phyloP scores from a whole-genome alignment of 371 early-diverging fungal genomes.

The Catenaria anguillulae region DNA sequence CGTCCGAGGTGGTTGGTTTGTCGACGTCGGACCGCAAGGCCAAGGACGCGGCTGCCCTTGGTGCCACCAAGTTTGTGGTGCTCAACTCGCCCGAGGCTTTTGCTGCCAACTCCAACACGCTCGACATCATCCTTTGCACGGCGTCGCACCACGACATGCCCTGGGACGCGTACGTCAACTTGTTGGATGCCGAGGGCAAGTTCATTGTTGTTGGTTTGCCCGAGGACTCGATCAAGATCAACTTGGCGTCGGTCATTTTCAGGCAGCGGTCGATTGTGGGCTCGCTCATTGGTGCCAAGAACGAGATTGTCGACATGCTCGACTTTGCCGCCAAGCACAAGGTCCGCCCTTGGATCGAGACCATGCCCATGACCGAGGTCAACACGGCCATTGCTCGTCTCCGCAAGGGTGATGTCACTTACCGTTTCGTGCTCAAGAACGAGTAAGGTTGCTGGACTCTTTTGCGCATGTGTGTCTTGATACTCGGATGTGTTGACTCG shows the following conservation, averaged over 20 bases:
- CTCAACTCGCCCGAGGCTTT: slow-evolving; percentile 27
- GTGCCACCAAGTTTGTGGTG: slow-evolving; percentile 33
- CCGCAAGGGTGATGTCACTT: slow-evolving; percentile 46
- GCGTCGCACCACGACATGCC: slow-evolving; percentile 31
- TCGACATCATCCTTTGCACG: slow-evolving; percentile 43
- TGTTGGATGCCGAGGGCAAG: slow-evolving; percentile 38
- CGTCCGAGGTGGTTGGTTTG: slow-evolving; percentile 46
- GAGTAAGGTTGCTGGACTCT: no score
- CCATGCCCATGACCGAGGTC: slow-evolving; percentile 38
- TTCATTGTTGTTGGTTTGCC: slow-evolving; percentile 52
- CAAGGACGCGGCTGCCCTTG: slow-evolving; percentile 46
- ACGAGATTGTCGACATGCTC: slow-evolving; percentile 44
- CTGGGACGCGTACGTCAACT: slow-evolving; percentile 28
- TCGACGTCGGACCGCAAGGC: slow-evolving; percentile 50
- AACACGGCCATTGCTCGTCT: slow-evolving; percentile 44
- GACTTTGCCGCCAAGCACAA: slow-evolving; percentile 48
- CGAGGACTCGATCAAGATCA: slow-evolving; percentile 32
- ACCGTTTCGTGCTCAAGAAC: slow-evolving; percentile 41
- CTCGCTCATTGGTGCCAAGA: slow-evolving; percentile 49
- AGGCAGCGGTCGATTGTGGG: slow-evolving; percentile 41
- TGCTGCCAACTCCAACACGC: slow-evolving; percentile 18
- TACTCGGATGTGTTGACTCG: no score
- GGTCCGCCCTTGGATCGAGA: slow-evolving; percentile 50
- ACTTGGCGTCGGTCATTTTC: slow-evolving; percentile 26
- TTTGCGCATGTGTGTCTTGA: no score